Base-by-base conservation (phyloP, 106 monocot species). In the Ottelia alismoides region DNA sequence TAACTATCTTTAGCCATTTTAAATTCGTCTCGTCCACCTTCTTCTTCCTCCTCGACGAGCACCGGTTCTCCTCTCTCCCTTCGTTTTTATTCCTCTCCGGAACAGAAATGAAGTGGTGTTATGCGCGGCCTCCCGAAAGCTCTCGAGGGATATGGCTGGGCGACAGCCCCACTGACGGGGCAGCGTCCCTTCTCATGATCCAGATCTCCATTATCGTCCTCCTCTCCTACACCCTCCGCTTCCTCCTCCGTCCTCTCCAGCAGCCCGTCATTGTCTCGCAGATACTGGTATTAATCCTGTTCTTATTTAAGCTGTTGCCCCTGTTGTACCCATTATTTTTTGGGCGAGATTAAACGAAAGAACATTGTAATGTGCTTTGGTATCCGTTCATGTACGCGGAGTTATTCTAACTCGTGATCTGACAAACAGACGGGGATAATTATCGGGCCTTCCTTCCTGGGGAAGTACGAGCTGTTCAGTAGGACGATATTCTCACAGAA, bases 151-250 rank as follows among this genome's bases (percentile, higher is more conserved):
- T 76, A 30, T 76, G 70, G 52, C 63, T 79, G 16, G 68, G 51
- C 49, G 76, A 76, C 12, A 46, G 66, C n/a, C 79, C 83, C 20
- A 47, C 68, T n/a, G 24, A 72, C 11, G 75, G 61, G 54, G 14
- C 76, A n/a, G 22, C 78, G 5, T 77, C 87, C 1, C 65, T 78
- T 2, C 74, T 88, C 43, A 46, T 88, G 23, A 12, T 26, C 5
- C 78, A 88, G 64, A 29, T 88, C 32, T 22, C 45, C 55, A 2
- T 76, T 35, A 71, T 88, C 49, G 71, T 83, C 26, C 1, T 55
- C 59, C 20, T 61, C 72, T 28, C 73, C 40, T 55, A 51, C 0
- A 14, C 32, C 10, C 50, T 45, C 45, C 88, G 82, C 51, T n/a
- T 50, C 73, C 0, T 76, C 27, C 79, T 88, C 58, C 53, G 72